A percentile compares a stretch with the other conserved stretches of the same genome.
These are phyloP conservation scores for Cantharellus anzutake DNA, from an alignment of 768 basidiomycete genomes.

Conservation along the genomic window DNA sequence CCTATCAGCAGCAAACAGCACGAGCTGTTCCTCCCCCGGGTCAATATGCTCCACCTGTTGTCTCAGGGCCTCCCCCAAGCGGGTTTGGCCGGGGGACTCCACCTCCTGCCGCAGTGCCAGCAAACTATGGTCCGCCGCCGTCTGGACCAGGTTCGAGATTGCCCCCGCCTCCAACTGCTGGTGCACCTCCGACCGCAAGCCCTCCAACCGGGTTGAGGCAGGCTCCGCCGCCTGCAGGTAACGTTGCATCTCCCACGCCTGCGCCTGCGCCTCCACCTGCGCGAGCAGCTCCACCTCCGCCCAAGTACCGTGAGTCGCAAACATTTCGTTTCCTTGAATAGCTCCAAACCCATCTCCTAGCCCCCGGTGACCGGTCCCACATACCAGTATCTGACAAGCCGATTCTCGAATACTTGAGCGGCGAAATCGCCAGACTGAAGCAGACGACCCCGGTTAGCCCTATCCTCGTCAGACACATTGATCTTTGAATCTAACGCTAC, in stretches of 20 bases:
- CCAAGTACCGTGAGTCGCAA: constrained; percentile 39
- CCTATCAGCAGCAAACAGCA: not conserved
- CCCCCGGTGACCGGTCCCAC: constrained; percentile 81
- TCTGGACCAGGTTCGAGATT: not conserved
- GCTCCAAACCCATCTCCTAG: constrained; percentile 22
- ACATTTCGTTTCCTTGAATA: not conserved
- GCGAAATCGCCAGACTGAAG: constrained; percentile 45
- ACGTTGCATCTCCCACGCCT: not conserved
- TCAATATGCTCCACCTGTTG: not conserved
- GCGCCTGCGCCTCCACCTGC: not conserved
- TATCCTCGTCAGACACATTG: not conserved
- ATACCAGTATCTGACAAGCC: constrained; percentile 54
- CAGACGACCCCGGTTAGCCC: constrained; percentile 53
- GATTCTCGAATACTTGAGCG: constrained; percentile 45
- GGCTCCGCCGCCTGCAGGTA: not conserved
- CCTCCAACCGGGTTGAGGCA: not conserved
- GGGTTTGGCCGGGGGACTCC: constrained; percentile 4
- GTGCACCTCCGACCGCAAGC: not conserved
- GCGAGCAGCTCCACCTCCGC: constrained; percentile 25
- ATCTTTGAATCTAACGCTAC: not conserved
- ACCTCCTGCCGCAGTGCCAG: not conserved
- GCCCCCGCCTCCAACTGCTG: not conserved
- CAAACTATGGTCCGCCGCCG: not conserved
- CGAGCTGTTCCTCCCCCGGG: not conserved
- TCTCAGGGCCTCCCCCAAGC: constrained; percentile 5